A percentile compares a stretch with the other conserved stretches of the same genome.
These are phyloP conservation scores for Malus hybrid DNA, from an alignment of 331 rosid genomes.

Conservation along the genomic window DNA sequence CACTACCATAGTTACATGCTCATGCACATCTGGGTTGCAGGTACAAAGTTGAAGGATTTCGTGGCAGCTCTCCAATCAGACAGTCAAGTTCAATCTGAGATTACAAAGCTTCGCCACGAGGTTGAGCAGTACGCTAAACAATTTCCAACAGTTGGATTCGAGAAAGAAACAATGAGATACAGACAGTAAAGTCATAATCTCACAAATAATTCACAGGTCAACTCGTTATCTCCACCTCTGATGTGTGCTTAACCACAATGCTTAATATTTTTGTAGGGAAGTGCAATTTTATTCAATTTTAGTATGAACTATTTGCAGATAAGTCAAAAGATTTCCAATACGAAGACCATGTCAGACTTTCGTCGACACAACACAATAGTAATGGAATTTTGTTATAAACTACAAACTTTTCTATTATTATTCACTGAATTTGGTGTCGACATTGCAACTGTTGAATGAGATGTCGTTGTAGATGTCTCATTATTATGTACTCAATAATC, in stretches of 20 bases:
- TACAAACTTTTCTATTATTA: not conserved
- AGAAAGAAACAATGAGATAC: slow-evolving; percentile 67
- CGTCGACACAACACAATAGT: not conserved
- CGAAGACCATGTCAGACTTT: not conserved
- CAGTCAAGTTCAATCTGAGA: slow-evolving; percentile 47
- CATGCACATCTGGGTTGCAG: slow-evolving; percentile 29
- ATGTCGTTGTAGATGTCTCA: no score
- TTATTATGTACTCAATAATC: not conserved
- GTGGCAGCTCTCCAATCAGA: slow-evolving; percentile 63
- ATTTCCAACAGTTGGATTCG: slow-evolving; percentile 77
- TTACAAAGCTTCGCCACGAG: slow-evolving; percentile 46
- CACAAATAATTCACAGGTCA: not conserved
- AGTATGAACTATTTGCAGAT: not conserved
- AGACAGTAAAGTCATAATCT: slow-evolving; percentile 27
- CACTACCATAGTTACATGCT: not conserved
- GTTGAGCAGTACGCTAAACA: slow-evolving; percentile 83
- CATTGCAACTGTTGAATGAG: not conserved
- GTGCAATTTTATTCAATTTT: not conserved
- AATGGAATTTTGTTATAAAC: not conserved
- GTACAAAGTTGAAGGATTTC: slow-evolving; percentile 80
- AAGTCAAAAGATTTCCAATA: not conserved
- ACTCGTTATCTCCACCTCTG: not conserved
- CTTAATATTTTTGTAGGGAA: not conserved
- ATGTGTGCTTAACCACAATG: not conserved
- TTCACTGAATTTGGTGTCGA: not conserved